Evolutionary conservation across 495 filamentous ascomycete genomes (phyloP).

Genomic region (Aspergillus diversus): DNA sequence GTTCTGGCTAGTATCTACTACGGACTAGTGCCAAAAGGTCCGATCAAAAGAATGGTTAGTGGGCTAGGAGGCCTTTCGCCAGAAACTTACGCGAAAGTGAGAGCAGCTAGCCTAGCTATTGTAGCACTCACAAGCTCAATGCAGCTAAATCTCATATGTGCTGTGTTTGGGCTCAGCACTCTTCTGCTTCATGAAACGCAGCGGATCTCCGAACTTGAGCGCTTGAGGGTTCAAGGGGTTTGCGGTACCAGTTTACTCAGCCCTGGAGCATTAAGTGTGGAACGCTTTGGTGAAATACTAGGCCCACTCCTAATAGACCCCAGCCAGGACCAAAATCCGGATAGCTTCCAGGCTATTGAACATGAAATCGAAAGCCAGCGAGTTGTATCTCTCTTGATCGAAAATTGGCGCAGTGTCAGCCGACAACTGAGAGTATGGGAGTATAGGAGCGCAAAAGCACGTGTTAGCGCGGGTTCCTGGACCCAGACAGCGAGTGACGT

Average conservation of each 20-base stretch:
- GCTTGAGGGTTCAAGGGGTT: conserved; percentile 19
- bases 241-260: conserved; percentile 14
- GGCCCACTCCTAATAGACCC: conserved; percentile 38
- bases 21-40: conserved; percentile 54
- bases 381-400: conserved; percentile 38
- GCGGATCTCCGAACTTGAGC: conserved; percentile 24
- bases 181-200: conserved; percentile 33
- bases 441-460: conserved; percentile 13
- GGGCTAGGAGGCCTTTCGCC: conserved; percentile 23
- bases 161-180: conserved; percentile 42
- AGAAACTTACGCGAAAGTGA: conserved; percentile 25
- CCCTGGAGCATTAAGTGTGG: conserved; percentile 26
- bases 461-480: background rate
- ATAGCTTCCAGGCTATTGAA: conserved; percentile 27
- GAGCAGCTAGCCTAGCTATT: conserved; percentile 43
- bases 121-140: conserved; percentile 41
- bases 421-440: conserved; percentile 38
- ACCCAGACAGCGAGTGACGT: conserved; percentile 11
- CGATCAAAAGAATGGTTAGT: conserved; percentile 30
- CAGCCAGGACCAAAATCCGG: conserved; percentile 13
- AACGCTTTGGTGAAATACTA: conserved; percentile 37
- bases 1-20: conserved; percentile 64
- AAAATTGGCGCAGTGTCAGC: conserved; percentile 39
- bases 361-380: conserved; percentile 37
- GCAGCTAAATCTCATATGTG: conserved; percentile 47